phyloP scores from a whole-genome alignment of 169 alveolate species.

The Plasmodium malariae region DNA sequence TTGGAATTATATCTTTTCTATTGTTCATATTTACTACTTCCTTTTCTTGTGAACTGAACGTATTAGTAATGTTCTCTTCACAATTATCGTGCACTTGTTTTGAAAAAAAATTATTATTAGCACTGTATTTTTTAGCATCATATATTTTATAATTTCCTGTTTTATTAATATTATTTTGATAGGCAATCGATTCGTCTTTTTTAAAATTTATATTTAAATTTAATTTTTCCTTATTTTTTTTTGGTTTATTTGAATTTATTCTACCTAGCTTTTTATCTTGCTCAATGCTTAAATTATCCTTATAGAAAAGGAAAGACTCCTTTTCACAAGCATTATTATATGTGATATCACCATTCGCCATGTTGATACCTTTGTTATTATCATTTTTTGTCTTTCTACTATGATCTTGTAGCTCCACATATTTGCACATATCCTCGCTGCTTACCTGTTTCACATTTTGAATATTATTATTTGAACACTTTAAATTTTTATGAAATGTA shows the following conservation, averaged over 20 bases:
- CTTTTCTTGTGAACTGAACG: not conserved
- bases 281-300: not conserved
- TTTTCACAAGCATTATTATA: not conserved
- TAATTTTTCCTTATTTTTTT: slow-evolving; percentile 2
- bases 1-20: not conserved
- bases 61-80: not conserved
- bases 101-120: no score
- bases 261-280: not conserved
- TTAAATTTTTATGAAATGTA: no score
- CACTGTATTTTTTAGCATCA: not conserved
- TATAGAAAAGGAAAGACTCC: not conserved
- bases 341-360: not conserved
- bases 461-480: no score
- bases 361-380: not conserved
- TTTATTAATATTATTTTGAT: not conserved
- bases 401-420: not conserved
- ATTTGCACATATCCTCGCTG: not conserved
- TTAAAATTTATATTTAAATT: not conserved
- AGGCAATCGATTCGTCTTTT: not conserved
- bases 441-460: no score
- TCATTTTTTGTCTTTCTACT: not conserved
- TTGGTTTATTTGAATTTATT: not conserved
- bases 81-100: not conserved
- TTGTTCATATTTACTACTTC: not conserved
- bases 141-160: not conserved